Base-by-base conservation (phyloP, 2,329 filamentous ascomycete genomes). In the Pyrenophora tritici-repentis region DNA sequence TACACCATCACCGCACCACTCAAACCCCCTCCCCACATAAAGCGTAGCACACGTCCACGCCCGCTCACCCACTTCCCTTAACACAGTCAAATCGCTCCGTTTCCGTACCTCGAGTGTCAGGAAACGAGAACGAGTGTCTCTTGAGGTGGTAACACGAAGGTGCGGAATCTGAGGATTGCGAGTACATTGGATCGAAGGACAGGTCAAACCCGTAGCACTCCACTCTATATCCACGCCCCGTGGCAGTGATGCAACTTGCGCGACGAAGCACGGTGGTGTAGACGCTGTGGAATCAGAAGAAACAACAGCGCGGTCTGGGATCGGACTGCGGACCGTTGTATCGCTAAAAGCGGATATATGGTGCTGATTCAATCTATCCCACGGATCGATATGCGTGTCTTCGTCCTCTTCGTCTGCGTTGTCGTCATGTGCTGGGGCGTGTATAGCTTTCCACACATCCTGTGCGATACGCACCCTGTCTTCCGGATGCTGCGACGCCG, bases 221-320 rank as follows among this genome's bases (percentile, higher is more conserved):
- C 93, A 99, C 76, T 99, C 94, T 9, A 97, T 84, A 32, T 80
- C 79, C 22, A 88, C 87, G 13, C 77, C 79, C 16, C 90, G 83
- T 1, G 94, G 94, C 10, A 99, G 79, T 58, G 86, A 83, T 36
- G 86, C 81, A 1, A 97, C 88, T 66, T 94, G 86, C 1, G 86
- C 87, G 0, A 87, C 82, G 67, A 94, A 88, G 62, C 92, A 81
- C 0, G 87, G 87, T 1, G 91, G 87, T 12, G 36, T 37, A 3
- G 37, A 14, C 4, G n/a, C 13, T 4, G 18, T 12, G 26, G 12
- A 20, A 13, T 9, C 14, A 14, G 26, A 32, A 13, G 42, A 46
- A 7, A 55, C 10, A 10, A 53, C 14, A n/a, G 17, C 13, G n/a
- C 1, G 29, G 32, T 70, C 57, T 0, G 71, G 72, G 0, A 86